Conservation (phyloP, 2,329 filamentous ascomycete genomes). For the Venturia carpophila region DNA sequence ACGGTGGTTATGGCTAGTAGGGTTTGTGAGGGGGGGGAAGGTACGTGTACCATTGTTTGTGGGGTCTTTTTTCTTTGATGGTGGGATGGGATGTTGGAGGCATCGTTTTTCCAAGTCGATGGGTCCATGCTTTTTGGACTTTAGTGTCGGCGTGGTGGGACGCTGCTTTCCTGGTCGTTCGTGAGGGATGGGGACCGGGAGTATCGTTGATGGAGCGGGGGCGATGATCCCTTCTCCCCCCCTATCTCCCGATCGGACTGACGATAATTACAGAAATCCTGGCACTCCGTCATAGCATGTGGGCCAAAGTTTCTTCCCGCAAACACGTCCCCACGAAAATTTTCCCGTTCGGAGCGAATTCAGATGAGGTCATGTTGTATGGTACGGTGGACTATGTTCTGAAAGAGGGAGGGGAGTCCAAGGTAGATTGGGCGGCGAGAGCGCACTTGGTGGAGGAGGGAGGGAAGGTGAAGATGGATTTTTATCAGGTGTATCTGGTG, state of each 20-base stretch:
- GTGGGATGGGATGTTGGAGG: background rate
- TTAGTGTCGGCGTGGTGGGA: too few relatives aligned
- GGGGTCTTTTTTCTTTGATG: background rate
- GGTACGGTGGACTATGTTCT: constrained; percentile 46
- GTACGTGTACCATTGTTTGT: constrained; percentile 26
- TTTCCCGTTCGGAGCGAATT: constrained; percentile 41
- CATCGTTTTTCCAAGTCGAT: too few relatives aligned
- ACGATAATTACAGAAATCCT: constrained; percentile 38
- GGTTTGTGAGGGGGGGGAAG: constrained; percentile 24
- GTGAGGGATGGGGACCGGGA: too few relatives aligned
- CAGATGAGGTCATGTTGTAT: constrained; percentile 47
- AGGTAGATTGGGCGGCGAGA: constrained; percentile 48
- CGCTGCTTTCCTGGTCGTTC: too few relatives aligned
- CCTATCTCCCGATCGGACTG: too few relatives aligned
- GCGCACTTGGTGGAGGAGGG: constrained; percentile 43
- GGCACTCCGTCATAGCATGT: constrained; percentile 43
- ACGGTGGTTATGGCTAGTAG: constrained; percentile 43
- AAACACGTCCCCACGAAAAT: constrained; percentile 42
- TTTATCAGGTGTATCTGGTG: constrained; percentile 18
- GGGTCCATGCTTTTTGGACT: too few relatives aligned
- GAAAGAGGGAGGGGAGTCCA: constrained; percentile 41
- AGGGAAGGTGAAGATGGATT: constrained; percentile 12
- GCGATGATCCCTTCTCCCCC: too few relatives aligned
- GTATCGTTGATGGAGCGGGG: too few relatives aligned
- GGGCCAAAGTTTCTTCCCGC: constrained; percentile 44